A percentile compares a stretch with the other conserved stretches of the same genome.
phyloP scores from a whole-genome alignment of 495 filamentous ascomycete species.

The Talaromyces liani region DNA sequence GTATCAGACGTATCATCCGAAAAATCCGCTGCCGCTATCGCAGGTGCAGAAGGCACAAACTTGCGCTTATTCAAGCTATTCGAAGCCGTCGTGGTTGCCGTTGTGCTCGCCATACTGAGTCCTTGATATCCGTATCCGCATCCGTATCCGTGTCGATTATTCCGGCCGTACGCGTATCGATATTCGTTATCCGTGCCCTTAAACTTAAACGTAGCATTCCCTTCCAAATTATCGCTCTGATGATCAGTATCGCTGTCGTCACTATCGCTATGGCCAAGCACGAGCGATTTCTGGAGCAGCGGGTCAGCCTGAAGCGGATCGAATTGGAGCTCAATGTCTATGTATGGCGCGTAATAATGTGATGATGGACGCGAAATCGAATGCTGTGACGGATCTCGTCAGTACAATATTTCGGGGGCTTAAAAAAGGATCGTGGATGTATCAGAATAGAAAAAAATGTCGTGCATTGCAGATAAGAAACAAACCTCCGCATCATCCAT shows the following conservation, averaged over 20 bases:
- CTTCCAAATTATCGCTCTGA: not conserved
- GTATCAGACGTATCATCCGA: slow-evolving; percentile 23
- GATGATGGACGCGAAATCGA: not conserved
- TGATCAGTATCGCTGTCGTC: not conserved
- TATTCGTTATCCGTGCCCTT: not conserved
- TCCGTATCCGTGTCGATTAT: not conserved
- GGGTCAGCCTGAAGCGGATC: slow-evolving; percentile 14
- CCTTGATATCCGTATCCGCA: slow-evolving; percentile 5
- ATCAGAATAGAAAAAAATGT: not conserved
- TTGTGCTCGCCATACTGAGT: slow-evolving; percentile 9
- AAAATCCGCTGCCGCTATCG: slow-evolving; percentile 12
- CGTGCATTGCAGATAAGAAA: slow-evolving; percentile 1
- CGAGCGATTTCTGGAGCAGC: slow-evolving; percentile 19
- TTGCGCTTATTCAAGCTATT: slow-evolving; percentile 13
- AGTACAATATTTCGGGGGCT: not conserved
- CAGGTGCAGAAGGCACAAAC: slow-evolving; percentile 6
- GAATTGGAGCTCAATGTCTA: slow-evolving; percentile 11
- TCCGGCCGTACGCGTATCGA: not conserved
- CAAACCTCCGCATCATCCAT: slow-evolving; percentile 7
- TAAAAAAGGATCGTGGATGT: not conserved
- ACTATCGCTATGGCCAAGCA: slow-evolving; percentile 7
- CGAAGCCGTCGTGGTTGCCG: not conserved
- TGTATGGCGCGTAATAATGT: slow-evolving; percentile 3
- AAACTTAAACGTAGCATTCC: not conserved
- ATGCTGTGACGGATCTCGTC: not conserved